Conservation (phyloP, 2,329 filamentous ascomycete species). For the Colletotrichum lentis region DNA sequence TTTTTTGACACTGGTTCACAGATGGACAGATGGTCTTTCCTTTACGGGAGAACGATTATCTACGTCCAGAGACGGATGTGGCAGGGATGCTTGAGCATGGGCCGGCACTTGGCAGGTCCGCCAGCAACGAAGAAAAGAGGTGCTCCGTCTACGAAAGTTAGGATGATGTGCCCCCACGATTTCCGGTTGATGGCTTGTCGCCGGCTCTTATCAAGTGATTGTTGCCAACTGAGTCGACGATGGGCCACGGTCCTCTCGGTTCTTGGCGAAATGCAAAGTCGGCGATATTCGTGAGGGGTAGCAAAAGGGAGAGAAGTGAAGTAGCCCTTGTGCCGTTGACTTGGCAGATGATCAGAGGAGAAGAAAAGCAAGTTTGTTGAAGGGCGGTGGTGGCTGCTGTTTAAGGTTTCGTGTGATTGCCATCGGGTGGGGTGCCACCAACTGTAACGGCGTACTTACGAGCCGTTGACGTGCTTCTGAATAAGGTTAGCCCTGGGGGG, state of each 20-base stretch:
- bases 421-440: neutral
- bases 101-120: neutral
- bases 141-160: too few species aligned
- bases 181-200: neutral
- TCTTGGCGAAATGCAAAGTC: conserved; percentile 14
- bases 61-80: too few species aligned
- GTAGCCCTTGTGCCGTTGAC: conserved; percentile 4
- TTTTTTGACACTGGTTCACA: too few species aligned
- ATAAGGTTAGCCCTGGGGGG: neutral
- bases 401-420: conserved; percentile 33
- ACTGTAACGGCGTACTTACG: neutral
- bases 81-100: neutral
- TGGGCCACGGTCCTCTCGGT: neutral
- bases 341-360: neutral
- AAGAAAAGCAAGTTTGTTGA: conserved; percentile 10
- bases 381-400: conserved; percentile 14
- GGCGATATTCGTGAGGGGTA: conserved; percentile 5
- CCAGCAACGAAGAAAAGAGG: neutral
- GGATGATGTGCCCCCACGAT: too few species aligned
- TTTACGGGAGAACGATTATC: too few species aligned
- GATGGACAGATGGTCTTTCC: too few species aligned
- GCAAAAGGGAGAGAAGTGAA: neutral
- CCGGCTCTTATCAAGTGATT: neutral
- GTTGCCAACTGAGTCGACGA: neutral
- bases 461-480: conserved; percentile 14